Evolutionary conservation across 257 asterid species (phyloP).

Genomic region (Nicotiana obtusifolia): DNA sequence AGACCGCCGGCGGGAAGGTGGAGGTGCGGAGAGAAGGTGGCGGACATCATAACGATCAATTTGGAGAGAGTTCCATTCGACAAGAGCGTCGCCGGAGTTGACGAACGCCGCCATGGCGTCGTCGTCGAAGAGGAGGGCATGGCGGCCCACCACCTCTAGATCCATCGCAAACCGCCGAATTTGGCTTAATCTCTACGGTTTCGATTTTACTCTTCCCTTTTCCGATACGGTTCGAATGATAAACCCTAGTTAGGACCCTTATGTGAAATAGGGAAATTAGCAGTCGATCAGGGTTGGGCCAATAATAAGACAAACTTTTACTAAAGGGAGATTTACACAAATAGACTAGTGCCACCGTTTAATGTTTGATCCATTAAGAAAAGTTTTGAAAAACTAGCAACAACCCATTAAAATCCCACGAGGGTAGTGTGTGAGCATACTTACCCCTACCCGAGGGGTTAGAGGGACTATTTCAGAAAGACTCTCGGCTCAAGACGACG

Average conservation of each 20-base stretch:
- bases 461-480: no score
- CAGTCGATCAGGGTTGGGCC: no score
- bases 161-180: slow-evolving; percentile 31
- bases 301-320: no score
- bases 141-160: slow-evolving; percentile 80
- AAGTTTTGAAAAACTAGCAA: no score
- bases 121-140: slow-evolving; percentile 79
- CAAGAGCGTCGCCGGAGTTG: slow-evolving; percentile 81
- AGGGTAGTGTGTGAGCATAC: no score
- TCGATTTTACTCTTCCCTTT: neutral
- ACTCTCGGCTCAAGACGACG: no score
- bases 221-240: neutral
- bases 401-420: no score
- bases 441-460: no score
- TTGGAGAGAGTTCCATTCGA: slow-evolving; percentile 84
- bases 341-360: no score
- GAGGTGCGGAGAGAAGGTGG: slow-evolving; percentile 79
- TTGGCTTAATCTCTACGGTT: neutral
- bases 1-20: slow-evolving; percentile 64
- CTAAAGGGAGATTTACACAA: no score
- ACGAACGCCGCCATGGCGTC: slow-evolving; percentile 78
- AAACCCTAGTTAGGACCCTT: neutral
- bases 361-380: no score
- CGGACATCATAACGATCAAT: slow-evolving; percentile 98
- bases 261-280: neutral